Conservation (phyloP, 169 alveolate species). For the Eimeria acervulina region DNA sequence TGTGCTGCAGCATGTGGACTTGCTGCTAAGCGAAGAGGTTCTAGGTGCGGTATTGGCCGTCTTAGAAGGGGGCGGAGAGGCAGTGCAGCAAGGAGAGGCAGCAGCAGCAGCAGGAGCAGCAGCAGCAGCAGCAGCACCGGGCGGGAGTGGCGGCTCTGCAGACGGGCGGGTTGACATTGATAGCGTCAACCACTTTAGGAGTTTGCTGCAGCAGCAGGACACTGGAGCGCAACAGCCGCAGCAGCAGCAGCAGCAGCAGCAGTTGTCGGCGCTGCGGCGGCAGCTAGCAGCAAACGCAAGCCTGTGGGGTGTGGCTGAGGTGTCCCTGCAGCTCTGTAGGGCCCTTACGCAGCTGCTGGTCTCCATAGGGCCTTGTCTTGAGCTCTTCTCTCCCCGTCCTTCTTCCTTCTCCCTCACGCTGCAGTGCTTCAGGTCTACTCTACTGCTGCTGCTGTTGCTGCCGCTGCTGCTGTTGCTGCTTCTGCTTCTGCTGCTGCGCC, state of each 20-base stretch:
- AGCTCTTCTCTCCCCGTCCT: constrained; percentile 76
- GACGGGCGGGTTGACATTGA: constrained; percentile 68
- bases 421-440: constrained; percentile 60
- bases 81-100: constrained; percentile 39
- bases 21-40: constrained; percentile 60
- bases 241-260: constrained; percentile 7
- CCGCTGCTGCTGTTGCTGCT: background rate
- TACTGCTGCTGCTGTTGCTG: background rate
- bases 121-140: constrained; percentile 20
- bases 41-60: constrained; percentile 7
- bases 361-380: constrained; percentile 80
- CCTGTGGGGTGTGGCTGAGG: constrained; percentile 63
- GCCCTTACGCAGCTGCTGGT: constrained; percentile 67
- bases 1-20: constrained; percentile 69
- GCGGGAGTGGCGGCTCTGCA: constrained; percentile 40
- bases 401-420: constrained; percentile 71
- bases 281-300: background rate
- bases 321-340: constrained; percentile 72
- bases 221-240: background rate
- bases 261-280: background rate
- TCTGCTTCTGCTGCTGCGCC: background rate
- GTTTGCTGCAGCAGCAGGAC: constrained; percentile 48
- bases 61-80: constrained; percentile 55
- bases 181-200: constrained; percentile 3
- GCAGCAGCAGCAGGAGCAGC: constrained; percentile 32